Percentiles rank a stretch among this genome's conserved stretches.
phyloP scores from a whole-genome alignment of 306 rosid species.

The Ochetophila trinervis region DNA sequence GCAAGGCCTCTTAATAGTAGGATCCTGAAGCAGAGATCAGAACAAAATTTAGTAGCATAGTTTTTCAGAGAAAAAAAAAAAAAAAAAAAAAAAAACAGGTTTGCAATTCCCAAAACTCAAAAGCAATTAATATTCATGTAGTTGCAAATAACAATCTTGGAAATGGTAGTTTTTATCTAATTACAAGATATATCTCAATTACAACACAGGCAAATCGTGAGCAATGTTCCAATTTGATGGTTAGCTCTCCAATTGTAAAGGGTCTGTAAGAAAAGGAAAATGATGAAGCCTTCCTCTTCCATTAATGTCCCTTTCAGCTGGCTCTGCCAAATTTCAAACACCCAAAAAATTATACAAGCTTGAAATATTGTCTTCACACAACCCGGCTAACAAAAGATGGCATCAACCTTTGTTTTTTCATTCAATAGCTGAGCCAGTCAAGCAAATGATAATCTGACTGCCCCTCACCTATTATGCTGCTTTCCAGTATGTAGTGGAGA shows the following conservation, averaged over 20 bases:
- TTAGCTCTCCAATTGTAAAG: conserved; percentile 47
- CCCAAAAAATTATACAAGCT: conserved; percentile 50
- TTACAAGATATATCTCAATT: conserved; percentile 44
- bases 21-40: too few relatives aligned
- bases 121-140: conserved; percentile 33
- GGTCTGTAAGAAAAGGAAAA: conserved; percentile 33
- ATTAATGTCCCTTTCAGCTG: conserved; percentile 37
- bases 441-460: conserved; percentile 26
- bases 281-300: conserved; percentile 41
- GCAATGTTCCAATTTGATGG: conserved; percentile 45
- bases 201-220: conserved; percentile 53
- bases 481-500: conserved; percentile 71
- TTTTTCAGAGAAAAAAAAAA: background rate
- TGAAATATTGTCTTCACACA: conserved; percentile 48
- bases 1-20: too few relatives aligned
- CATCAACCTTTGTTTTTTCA: conserved; percentile 35
- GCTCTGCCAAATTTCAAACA: conserved; percentile 44
- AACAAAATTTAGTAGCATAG: background rate
- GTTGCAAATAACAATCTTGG: conserved; percentile 36
- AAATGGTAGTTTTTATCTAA: conserved; percentile 44
- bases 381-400: conserved; percentile 34
- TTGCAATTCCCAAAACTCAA: conserved; percentile 24
- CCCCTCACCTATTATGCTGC: conserved; percentile 48
- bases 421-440: conserved; percentile 30
- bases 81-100: conserved; percentile 11